Conservation (phyloP, 192 early-diverging fungal species). For the Linnemannia elongata region DNA sequence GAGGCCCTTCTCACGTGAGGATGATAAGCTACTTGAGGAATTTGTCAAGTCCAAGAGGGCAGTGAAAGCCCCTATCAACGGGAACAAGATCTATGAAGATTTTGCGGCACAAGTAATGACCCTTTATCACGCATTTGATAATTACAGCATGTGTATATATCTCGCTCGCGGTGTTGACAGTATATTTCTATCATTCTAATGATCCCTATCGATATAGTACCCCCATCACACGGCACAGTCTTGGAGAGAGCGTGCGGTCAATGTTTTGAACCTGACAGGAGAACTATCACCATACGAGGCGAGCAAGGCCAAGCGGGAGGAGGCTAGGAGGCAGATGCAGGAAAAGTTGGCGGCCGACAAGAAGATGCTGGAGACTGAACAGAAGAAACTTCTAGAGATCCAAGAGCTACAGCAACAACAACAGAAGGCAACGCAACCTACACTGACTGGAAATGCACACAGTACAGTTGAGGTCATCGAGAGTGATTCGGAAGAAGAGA, state of each 20-base stretch:
- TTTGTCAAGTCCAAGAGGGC: slow-evolving; percentile 6
- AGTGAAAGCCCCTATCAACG: slow-evolving; percentile 2
- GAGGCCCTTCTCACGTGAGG: background rate
- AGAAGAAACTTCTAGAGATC: background rate
- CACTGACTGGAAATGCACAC: background rate
- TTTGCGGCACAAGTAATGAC: slow-evolving; percentile 14
- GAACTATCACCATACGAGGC: slow-evolving; percentile 5
- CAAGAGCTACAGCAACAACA: no score
- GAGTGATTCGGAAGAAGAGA: slow-evolving; percentile 15
- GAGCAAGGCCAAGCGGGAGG: slow-evolving; percentile 25
- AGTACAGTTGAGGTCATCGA: background rate
- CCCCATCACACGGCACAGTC: slow-evolving; percentile 24
- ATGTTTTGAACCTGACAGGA: slow-evolving; percentile 15
- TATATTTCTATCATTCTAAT: background rate
- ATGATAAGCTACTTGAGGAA: slow-evolving; percentile 16
- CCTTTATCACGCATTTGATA: background rate
- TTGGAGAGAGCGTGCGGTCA: slow-evolving; percentile 32
- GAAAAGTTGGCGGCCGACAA: slow-evolving; percentile 8
- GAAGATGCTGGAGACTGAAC: background rate
- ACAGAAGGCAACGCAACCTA: background rate
- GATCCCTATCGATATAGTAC: slow-evolving; percentile 11
- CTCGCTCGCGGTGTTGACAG: background rate
- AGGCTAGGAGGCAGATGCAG: background rate
- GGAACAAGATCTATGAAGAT: slow-evolving; percentile 29
- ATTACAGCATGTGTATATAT: background rate